A percentile compares a stretch with the other conserved stretches of the same genome.
phyloP scores from a whole-genome alignment of 2,329 filamentous ascomycete species.

The Thielaviopsis punctulata region DNA sequence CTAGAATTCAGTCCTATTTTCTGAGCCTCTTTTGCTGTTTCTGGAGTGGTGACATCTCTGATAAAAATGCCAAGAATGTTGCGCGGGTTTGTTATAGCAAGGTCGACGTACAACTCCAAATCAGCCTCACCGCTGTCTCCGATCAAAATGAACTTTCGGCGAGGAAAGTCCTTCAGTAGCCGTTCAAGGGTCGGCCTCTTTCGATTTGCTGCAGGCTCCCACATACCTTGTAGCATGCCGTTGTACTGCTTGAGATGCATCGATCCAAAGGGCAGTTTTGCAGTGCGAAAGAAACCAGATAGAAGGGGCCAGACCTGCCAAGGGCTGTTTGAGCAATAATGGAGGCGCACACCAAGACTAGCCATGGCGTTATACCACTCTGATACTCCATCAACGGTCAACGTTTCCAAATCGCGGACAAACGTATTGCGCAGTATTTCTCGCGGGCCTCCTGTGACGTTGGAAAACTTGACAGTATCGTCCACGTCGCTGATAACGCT shows the following conservation, averaged over 20 bases:
- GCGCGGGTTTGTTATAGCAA: conserved; percentile 69
- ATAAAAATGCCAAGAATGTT: conserved; percentile 82
- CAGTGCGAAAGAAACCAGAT: conserved; percentile 65
- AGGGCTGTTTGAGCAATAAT: conserved; percentile 98
- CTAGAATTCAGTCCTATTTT: background rate
- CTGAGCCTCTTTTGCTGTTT: conserved; percentile 22
- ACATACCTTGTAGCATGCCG: conserved; percentile 94
- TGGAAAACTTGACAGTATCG: conserved; percentile 91
- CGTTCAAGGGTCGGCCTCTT: conserved; percentile 79
- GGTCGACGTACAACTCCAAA: conserved; percentile 88
- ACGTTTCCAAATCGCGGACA: conserved; percentile 63
- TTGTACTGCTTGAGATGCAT: conserved; percentile 93
- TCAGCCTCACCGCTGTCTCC: conserved; percentile 96
- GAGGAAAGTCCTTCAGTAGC: conserved; percentile 76
- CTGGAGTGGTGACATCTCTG: conserved; percentile 76
- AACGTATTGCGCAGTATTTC: conserved; percentile 97
- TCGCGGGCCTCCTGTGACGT: conserved; percentile 68
- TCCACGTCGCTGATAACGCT: conserved; percentile 96
- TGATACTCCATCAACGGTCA: conserved; percentile 71
- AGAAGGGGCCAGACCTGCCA: conserved; percentile 94
- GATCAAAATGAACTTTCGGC: conserved; percentile 71
- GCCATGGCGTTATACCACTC: conserved; percentile 77
- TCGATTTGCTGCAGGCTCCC: conserved; percentile 87
- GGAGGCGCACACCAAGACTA: conserved; percentile 67
- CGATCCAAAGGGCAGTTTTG: conserved; percentile 69